Evolutionary conservation across 2,329 filamentous ascomycete species (phyloP).

Genomic region (Didymosphaeria variabile): DNA sequence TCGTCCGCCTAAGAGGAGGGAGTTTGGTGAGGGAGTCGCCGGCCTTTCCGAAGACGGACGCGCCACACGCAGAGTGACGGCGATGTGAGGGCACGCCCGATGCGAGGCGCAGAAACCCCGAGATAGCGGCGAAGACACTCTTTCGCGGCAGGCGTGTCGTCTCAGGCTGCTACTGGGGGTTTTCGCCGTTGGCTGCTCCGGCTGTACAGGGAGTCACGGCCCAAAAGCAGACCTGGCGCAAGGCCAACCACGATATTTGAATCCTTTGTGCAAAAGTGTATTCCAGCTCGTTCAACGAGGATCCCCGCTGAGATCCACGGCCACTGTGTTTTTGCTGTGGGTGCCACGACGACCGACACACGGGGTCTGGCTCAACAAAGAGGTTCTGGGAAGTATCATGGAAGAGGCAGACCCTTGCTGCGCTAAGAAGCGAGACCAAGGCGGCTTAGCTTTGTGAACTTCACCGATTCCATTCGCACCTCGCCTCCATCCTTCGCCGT

Average conservation of each 20-base stretch:
- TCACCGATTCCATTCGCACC: constrained; percentile 24
- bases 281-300: no score
- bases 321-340: background rate
- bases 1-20: constrained; percentile 12
- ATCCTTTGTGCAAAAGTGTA: background rate
- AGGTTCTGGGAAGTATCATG: background rate
- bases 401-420: background rate
- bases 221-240: background rate
- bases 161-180: constrained; percentile 6
- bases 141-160: constrained; percentile 3
- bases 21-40: background rate
- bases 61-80: constrained; percentile 13
- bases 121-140: constrained; percentile 21
- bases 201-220: background rate
- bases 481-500: constrained; percentile 33
- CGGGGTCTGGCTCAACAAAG: constrained; percentile 1
- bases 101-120: constrained; percentile 15
- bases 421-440: constrained; percentile 2
- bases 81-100: constrained; percentile 24
- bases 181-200: background rate
- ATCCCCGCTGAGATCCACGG: background rate
- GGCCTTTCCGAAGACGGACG: background rate
- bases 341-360: background rate
- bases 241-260: background rate
- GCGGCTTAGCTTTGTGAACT: background rate